A percentile compares a stretch with the other conserved stretches of the same genome.
Conservation (phyloP, 108 stramenopile species). For the Seminavis robusta region DNA sequence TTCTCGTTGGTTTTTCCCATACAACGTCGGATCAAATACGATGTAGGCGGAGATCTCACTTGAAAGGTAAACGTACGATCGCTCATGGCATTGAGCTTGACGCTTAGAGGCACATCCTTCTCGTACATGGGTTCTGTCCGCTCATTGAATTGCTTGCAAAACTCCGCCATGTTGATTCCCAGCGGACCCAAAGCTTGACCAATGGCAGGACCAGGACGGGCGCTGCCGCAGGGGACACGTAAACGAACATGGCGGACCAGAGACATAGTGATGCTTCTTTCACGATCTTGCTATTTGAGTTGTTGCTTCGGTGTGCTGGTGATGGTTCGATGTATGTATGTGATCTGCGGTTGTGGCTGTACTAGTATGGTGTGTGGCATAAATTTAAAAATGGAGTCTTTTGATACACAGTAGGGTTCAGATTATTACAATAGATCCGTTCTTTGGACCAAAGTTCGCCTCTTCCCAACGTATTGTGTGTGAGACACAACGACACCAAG, state of each 20-base stretch:
- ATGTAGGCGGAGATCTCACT: conserved; percentile 79
- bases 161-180: conserved; percentile 96
- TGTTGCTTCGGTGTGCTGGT: too few species aligned
- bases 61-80: conserved; percentile 85
- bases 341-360: too few species aligned
- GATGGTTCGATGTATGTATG: too few species aligned
- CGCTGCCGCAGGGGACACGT: conserved; percentile 65
- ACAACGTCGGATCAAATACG: conserved; percentile 73
- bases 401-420: too few species aligned
- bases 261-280: conserved; percentile 67
- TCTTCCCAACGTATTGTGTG: too few species aligned
- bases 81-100: conserved; percentile 67
- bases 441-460: too few species aligned
- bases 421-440: too few species aligned
- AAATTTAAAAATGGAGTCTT: too few species aligned
- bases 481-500: too few species aligned
- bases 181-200: conserved; percentile 94
- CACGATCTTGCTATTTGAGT: too few species aligned
- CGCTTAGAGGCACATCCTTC: conserved; percentile 69
- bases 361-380: too few species aligned
- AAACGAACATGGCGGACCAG: conserved; percentile 73
- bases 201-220: conserved; percentile 88
- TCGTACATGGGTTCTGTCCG: conserved; percentile 61
- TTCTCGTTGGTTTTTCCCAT: conserved; percentile 80
- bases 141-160: conserved; percentile 94